Evolutionary conservation across 805 yeast genomes (phyloP), one percentile per base, ranked within the genome.

Genomic region (Ogataea wickerhamii): DNA sequence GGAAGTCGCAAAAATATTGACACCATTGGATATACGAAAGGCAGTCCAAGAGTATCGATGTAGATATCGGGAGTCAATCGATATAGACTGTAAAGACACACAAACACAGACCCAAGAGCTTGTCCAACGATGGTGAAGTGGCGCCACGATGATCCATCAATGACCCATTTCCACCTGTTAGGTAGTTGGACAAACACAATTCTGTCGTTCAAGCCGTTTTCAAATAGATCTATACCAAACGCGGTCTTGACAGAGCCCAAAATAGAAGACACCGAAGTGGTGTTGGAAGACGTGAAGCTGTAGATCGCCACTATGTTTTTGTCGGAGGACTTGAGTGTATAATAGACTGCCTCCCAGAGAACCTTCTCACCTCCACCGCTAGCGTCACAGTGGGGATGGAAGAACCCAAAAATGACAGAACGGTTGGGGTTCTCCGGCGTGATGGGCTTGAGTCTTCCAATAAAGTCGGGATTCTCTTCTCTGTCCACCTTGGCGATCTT

Each of bases 321-420:
- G 5, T 64, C 62, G 44, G 71, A 68, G 17, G 67, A 61, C 7
- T 59, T 47, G 42, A 89, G 65, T 0, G 95, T 84, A 22, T 81
- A 71, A 48, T 76, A 73, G 5, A 91, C 86, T 0, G 96, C 96
- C 38, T 86, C 88, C 98, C 98, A 93, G 28, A 93, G 67, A 0
- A 93, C 98, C 40, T 91, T 76, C 58, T 93, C 99, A 18, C 99
- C 99, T 21, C 99, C 99, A 14, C 99, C 99, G 32, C 95, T 96
- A 27, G 96, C 94, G 57, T 85, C 86, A 47, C 96, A 88, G 52
- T 82, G 85, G 0, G 98, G 98, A 63, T 93, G 99, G 67, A 93
- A 88, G 54, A 84, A 89, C 5, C 98, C 99, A 56, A 68, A 82
- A 8, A 87, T 60, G 7, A 70, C 48, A 28, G 53, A 58, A 19